phyloP scores from a whole-genome alignment of 2,329 filamentous ascomycete species.

The Monosporascus sp. region DNA sequence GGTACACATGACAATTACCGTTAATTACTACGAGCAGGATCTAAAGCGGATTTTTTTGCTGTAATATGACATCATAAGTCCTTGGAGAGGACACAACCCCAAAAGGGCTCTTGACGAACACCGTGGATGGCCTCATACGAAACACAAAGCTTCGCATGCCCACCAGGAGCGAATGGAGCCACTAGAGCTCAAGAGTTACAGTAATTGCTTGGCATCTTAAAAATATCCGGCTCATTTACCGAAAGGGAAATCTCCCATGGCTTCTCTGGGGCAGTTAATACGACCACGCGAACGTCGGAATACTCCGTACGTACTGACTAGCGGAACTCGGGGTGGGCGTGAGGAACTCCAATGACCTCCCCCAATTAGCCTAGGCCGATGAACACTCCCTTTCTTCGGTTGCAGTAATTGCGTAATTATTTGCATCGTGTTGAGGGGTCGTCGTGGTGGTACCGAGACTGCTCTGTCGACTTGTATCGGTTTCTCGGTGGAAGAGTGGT shows the following conservation, averaged over 20 bases:
- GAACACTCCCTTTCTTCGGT: not conserved
- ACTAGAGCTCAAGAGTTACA: too few species aligned
- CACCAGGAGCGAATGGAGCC: too few species aligned
- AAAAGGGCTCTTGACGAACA: not conserved
- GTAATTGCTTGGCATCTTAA: too few species aligned
- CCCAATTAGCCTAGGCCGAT: not conserved
- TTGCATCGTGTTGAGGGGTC: not conserved
- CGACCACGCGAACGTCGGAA: not conserved
- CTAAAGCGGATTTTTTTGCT: not conserved
- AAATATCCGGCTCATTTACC: too few species aligned
- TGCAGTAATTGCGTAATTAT: not conserved
- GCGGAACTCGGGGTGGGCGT: not conserved
- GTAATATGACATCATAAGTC: not conserved
- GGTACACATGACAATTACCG: too few species aligned
- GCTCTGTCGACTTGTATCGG: not conserved
- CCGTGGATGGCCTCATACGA: too few species aligned
- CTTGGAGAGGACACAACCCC: not conserved
- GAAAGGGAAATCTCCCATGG: not conserved
- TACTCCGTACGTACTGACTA: not conserved
- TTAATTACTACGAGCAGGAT: too few species aligned
- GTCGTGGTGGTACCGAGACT: not conserved
- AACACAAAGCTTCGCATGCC: too few species aligned
- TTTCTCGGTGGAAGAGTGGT: not conserved
- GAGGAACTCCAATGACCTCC: not conserved
- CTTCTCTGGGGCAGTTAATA: not conserved